Evolutionary conservation across 345 rosid species (phyloP).

Genomic region (Microcos paniculata): DNA sequence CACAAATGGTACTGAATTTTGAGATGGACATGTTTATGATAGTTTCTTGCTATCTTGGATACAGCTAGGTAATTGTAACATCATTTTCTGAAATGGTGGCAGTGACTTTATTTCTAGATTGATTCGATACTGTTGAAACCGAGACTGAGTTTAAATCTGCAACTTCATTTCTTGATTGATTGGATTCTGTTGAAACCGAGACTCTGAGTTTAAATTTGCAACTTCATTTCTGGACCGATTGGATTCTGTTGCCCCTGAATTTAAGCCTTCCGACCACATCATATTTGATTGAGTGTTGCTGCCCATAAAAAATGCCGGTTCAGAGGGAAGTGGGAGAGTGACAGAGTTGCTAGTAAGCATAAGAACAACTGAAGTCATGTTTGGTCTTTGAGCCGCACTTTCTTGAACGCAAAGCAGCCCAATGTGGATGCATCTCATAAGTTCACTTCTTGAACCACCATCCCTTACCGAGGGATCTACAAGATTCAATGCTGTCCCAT

Average conservation of each 20-base stretch:
- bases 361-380: constrained; percentile 30
- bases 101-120: too few species aligned
- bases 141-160: too few species aligned
- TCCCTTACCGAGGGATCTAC: constrained; percentile 24
- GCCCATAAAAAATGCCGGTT: constrained; percentile 24
- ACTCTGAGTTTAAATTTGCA: too few species aligned
- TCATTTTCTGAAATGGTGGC: too few species aligned
- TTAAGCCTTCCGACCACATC: not conserved
- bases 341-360: constrained; percentile 37
- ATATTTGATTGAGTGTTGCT: constrained; percentile 1
- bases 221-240: not conserved
- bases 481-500: constrained; percentile 17
- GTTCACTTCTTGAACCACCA: constrained; percentile 21
- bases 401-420: constrained; percentile 46
- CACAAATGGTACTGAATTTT: too few species aligned
- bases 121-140: too few species aligned
- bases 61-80: too few species aligned
- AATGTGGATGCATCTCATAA: constrained; percentile 39
- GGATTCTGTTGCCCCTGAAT: not conserved
- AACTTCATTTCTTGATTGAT: too few species aligned
- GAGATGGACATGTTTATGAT: too few species aligned
- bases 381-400: constrained; percentile 28
- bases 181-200: too few species aligned
- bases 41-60: too few species aligned
- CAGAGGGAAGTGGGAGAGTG: constrained; percentile 27